Percentiles rank a stretch among this genome's conserved stretches.
phyloP scores from a whole-genome alignment of 805 yeast genomes.

The Metschnikowia cerradonensis region DNA sequence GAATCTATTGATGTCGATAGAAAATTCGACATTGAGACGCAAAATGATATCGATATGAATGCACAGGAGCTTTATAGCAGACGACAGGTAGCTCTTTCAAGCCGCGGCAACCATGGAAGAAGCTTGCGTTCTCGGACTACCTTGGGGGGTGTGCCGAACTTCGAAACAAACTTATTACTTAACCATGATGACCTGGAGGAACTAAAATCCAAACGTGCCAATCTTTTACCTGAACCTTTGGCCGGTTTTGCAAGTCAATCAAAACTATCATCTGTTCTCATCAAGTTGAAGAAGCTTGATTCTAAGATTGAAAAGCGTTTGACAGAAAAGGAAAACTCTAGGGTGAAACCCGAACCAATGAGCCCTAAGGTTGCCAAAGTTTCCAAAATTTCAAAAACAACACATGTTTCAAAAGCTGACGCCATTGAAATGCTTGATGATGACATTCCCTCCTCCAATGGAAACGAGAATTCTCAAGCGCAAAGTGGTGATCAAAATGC shows the following conservation, averaged over 20 bases:
- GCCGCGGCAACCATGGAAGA: constrained; percentile 5
- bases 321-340: background rate
- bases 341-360: constrained; percentile 8
- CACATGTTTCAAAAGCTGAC: too few relatives aligned
- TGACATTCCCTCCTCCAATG: background rate
- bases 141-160: constrained; percentile 9
- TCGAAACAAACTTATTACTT: constrained; percentile 8
- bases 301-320: constrained; percentile 10
- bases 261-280: constrained; percentile 18
- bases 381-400: background rate
- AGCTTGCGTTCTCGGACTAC: constrained; percentile 14
- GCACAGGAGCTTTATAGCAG: constrained; percentile 13
- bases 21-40: background rate
- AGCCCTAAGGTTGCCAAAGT: background rate
- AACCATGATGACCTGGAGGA: constrained; percentile 7
- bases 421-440: background rate
- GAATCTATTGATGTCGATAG: constrained; percentile 6
- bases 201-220: constrained; percentile 9
- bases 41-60: constrained; percentile 6
- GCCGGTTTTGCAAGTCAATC: constrained; percentile 14
- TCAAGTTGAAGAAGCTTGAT: constrained; percentile 23
- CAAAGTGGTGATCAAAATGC: too few relatives aligned
- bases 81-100: constrained; percentile 12
- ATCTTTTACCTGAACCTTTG: constrained; percentile 14
- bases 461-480: background rate